Evolutionary conservation across 1,139 yeast species (phyloP).

Genomic region (Geotrichum citri-aurantii): DNA sequence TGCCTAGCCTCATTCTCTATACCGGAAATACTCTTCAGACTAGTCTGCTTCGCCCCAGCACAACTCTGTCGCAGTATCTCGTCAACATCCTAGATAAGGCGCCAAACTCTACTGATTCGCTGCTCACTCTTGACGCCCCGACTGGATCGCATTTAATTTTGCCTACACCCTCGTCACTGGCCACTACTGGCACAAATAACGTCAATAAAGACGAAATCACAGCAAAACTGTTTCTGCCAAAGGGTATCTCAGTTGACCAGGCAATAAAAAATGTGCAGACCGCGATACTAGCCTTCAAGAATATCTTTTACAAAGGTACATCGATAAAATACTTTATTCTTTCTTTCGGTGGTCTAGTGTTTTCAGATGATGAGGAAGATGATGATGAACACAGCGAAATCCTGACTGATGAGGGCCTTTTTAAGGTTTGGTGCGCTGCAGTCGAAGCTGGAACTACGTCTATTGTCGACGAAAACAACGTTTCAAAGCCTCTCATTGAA

Average conservation of each 20-base stretch:
- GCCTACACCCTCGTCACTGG: not conserved
- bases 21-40: slow-evolving; percentile 24
- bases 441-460: slow-evolving; percentile 14
- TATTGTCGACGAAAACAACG: slow-evolving; percentile 6
- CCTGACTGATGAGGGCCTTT: slow-evolving; percentile 19
- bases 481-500: slow-evolving; percentile 15
- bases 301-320: slow-evolving; percentile 1
- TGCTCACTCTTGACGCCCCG: slow-evolving; percentile 3
- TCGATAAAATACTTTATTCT: slow-evolving; percentile 25
- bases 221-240: slow-evolving; percentile 29
- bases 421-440: slow-evolving; percentile 26
- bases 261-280: slow-evolving; percentile 5
- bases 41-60: slow-evolving; percentile 7
- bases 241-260: slow-evolving; percentile 3
- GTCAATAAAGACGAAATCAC: slow-evolving; percentile 19
- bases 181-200: not conserved
- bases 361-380: slow-evolving; percentile 25
- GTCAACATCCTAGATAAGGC: slow-evolving; percentile 1
- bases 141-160: slow-evolving; percentile 1
- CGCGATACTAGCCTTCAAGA: slow-evolving; percentile 5
- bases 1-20: slow-evolving; percentile 17
- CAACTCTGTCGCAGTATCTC: slow-evolving; percentile 8
- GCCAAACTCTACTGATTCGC: not conserved
- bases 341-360: slow-evolving; percentile 28
- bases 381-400: slow-evolving; percentile 15